phyloP scores from a whole-genome alignment of 208 protist genomes.

The Trypanosoma brucei region DNA sequence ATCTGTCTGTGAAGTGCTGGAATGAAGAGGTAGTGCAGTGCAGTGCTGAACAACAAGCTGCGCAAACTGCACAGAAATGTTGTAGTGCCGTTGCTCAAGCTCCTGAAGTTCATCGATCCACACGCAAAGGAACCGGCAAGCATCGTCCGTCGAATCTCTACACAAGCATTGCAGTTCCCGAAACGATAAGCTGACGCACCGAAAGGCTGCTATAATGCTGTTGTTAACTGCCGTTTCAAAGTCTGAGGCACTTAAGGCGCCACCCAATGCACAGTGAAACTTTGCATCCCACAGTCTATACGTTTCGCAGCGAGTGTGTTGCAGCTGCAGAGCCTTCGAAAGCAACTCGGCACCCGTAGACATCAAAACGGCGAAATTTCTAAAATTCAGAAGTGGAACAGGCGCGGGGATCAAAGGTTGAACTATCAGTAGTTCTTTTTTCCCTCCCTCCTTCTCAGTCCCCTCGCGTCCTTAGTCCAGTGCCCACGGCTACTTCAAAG shows the following conservation, averaged over 20 bases:
- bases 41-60: constrained; percentile 30
- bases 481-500: no score
- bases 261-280: constrained; percentile 43
- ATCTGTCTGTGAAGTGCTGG: not conserved
- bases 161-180: constrained; percentile 32
- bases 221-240: constrained; percentile 37
- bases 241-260: constrained; percentile 32
- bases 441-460: no score
- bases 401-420: no score
- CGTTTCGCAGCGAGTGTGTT: constrained; percentile 53
- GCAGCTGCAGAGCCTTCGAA: constrained; percentile 21
- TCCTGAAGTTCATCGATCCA: constrained; percentile 61
- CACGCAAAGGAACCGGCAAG: constrained; percentile 14
- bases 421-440: no score
- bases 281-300: constrained; percentile 57
- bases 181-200: constrained; percentile 44
- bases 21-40: constrained; percentile 4
- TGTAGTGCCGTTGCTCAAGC: constrained; percentile 57
- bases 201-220: constrained; percentile 50
- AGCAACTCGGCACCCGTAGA: constrained; percentile 1
- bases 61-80: constrained; percentile 30
- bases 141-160: constrained; percentile 7
- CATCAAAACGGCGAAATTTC: not conserved
- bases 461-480: no score
- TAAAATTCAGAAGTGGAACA: no score